Evolutionary conservation across 306 rosid species (phyloP), one percentile per base, ranked within the genome.

Genomic region (Trifolium pratense): DNA sequence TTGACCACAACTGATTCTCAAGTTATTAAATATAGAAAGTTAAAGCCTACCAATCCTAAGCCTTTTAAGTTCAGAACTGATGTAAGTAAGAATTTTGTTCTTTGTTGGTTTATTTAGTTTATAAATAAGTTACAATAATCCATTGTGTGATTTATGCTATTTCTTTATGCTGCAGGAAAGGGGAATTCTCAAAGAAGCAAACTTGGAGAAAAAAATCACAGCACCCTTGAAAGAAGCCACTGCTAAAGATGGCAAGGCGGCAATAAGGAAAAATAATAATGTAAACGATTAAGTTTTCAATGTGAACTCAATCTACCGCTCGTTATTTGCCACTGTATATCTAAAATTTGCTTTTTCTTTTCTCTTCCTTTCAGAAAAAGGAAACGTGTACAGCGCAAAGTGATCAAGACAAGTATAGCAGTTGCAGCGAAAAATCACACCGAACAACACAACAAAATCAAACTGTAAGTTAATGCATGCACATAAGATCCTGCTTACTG

Each of bases 61-160:
- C 97, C 99, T 49, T 91, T 94, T 80, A 90, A 90, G 88, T 83
- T 94, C 76, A 86, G 96, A 94, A 94, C 99, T 63, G 89, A 91
- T 87, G 99, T 94, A 79, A 78, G 90, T 76, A 73, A 61, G 46
- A 52, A 34, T 51, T 66, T n/a, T 77, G 53, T 79, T 66, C 67
- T 46, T 46, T 51, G 67, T 59, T 66, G 66, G 46, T 63, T 66
- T 72, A 55, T 26, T 29, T 26, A 60, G 15, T 58, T 40, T 49
- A 25, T 16, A 66, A 49, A 15, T 16, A 29, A 40, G 48, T 58
- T 53, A 7, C 5, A 9, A 18, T 11, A 29, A 37, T 49, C 29
- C 48, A 20, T 48, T 57, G 75, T 18, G 13, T 37, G 58, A 61
- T 69, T 72, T 65, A 81, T 75, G 46, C 18, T 16, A 4, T 55